Evolutionary conservation across 768 basidiomycete species (phyloP), one percentile per base, ranked within the genome.

Genomic region (Crucibulum laeve): DNA sequence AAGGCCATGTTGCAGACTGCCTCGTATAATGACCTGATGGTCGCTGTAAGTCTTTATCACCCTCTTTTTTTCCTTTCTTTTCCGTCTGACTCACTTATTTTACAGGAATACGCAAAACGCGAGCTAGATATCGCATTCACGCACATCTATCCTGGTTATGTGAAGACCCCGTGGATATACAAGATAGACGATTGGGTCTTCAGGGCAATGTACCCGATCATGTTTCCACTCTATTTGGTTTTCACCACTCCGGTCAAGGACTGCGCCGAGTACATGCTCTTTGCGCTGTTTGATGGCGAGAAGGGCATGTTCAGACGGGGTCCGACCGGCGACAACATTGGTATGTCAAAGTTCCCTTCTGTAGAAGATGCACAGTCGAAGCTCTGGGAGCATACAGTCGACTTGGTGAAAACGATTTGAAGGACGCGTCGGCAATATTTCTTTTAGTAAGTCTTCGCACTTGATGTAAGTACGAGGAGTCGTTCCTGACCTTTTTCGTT

Each of bases 131-230:
- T 73, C 19, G 55, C 62, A 5, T 72, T 76, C 55, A 56, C 63
- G 1, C 73, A 73, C 49, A 57, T 55, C n/a, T 54, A 51, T 39
- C 72, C 73, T 0, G 73, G 72, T 3, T 40, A 53, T 32, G 65
- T 69, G 25, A 53, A 58, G 22, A 65, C 67, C 15, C 28, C 28
- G n/a, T n/a, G n/a, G n/a, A n/a, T n/a, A n/a, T n/a, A n/a, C n/a
- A n/a, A n/a, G n/a, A n/a, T n/a, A n/a, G 38, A 49, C 10, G 47
- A 43, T 17, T 54, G 11, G 45, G 37, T 55, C 6, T 38, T 44
- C 14, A 52, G 51, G 10, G 37, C 55, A n/a, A 25, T 57, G 25
- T 32, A 44, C 1, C 46, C 53, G 4, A 38, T 58, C 21, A 26
- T 61, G 3, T 28, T 37, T 5, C 58, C 60, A 0, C 32, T 64